Evolutionary conservation across 192 early-diverging fungal genomes (phyloP).

Genomic region (Podila horticola): DNA sequence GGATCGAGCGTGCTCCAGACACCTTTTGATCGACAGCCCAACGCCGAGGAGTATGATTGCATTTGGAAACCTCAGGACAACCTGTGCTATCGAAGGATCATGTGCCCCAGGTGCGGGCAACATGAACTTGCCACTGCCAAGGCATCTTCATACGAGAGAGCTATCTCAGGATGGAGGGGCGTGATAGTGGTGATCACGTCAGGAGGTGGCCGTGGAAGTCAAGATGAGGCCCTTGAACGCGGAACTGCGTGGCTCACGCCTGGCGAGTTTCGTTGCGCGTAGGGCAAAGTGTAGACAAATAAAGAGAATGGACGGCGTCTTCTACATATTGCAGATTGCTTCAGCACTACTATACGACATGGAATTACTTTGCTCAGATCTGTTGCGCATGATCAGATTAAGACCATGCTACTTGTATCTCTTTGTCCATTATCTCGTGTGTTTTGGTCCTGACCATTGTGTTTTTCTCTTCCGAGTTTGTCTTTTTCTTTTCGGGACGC

Average conservation of each 20-base stretch:
- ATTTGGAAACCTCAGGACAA: slow-evolving; percentile 18
- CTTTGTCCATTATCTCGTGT: too few relatives aligned
- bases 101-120: slow-evolving; percentile 9
- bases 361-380: too few relatives aligned
- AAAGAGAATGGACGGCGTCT: too few relatives aligned
- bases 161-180: slow-evolving; percentile 22
- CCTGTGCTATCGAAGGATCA: slow-evolving; percentile 22
- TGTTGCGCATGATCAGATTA: too few relatives aligned
- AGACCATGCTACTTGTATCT: too few relatives aligned
- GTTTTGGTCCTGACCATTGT: too few relatives aligned
- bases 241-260: slow-evolving; percentile 22
- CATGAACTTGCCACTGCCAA: too few relatives aligned
- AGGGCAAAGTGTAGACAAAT: too few relatives aligned
- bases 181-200: slow-evolving; percentile 12
- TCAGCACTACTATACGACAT: too few relatives aligned
- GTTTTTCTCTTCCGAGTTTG: too few relatives aligned
- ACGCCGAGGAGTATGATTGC: slow-evolving; percentile 17
- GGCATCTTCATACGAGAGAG: not conserved
- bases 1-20: slow-evolving; percentile 6
- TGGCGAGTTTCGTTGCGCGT: slow-evolving; percentile 4
- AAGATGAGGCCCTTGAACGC: slow-evolving; percentile 2
- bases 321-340: too few relatives aligned
- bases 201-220: not conserved
- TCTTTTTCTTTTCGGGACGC: too few relatives aligned
- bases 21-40: not conserved